These are phyloP conservation scores for Vigna hirtella DNA, from an alignment of 306 rosid genomes.

Conservation along the genomic window DNA sequence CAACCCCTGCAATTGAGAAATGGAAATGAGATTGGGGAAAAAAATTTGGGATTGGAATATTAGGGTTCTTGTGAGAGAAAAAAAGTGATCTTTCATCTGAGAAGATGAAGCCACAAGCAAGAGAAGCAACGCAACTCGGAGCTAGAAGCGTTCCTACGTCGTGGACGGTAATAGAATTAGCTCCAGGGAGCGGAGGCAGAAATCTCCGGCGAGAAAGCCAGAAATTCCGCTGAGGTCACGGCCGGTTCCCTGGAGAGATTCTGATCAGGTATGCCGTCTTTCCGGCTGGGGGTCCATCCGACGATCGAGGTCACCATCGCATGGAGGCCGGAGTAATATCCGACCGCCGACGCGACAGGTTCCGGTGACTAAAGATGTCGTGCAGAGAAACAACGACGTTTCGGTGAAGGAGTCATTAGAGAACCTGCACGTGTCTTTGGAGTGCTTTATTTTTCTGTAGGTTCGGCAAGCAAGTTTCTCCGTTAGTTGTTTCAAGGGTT, in stretches of 20 bases:
- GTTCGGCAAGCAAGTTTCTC: conserved; percentile 29
- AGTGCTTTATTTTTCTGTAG: conserved; percentile 96
- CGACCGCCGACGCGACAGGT: conserved; percentile 46
- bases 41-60: too few relatives aligned
- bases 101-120: conserved; percentile 86
- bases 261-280: conserved; percentile 53
- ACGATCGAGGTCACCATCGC: conserved; percentile 77
- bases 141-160: conserved; percentile 53
- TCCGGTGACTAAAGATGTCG: conserved; percentile 27
- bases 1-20: too few relatives aligned
- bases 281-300: conserved; percentile 48
- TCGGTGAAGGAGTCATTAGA: conserved; percentile 67
- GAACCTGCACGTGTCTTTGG: conserved; percentile 78
- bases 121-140: conserved; percentile 51
- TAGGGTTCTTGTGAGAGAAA: too few relatives aligned
- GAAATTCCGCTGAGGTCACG: conserved; percentile 44
- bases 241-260: conserved; percentile 51
- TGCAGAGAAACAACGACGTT: conserved; percentile 46
- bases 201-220: conserved; percentile 51
- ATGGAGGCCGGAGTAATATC: conserved; percentile 46
- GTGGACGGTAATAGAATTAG: conserved; percentile 50
- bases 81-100: conserved; percentile 8
- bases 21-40: too few relatives aligned
- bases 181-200: conserved; percentile 50
- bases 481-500: background rate